Conservation (phyloP, 164 flowering plant genomes). For the Magnolia kwangsiensis region DNA sequence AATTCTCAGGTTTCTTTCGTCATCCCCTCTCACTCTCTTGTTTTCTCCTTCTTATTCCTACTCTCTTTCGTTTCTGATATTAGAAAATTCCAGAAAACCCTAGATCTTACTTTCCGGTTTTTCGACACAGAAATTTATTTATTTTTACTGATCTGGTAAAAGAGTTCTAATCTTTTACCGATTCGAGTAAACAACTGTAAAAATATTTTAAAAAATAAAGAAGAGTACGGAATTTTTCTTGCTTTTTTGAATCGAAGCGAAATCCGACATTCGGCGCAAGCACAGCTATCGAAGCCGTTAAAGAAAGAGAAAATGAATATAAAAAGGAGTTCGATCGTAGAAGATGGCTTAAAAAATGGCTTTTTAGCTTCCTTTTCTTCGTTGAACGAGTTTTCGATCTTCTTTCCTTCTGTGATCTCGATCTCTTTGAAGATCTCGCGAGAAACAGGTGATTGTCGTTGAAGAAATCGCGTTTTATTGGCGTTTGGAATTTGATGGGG, state of each 20-base stretch:
- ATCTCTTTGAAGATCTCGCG: neutral
- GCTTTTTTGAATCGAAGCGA: neutral
- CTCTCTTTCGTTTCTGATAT: neutral
- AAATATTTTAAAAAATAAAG: neutral
- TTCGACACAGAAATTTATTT: neutral
- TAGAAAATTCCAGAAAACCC: neutral
- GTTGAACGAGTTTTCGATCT: neutral
- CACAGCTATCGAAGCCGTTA: neutral
- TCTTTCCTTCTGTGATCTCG: neutral
- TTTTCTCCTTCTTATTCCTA: too few species aligned
- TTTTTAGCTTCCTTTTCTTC: neutral
- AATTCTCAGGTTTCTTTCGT: neutral
- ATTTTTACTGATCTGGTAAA: neutral
- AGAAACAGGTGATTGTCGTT: neutral
- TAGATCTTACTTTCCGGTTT: neutral
- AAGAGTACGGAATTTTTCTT: too few species aligned
- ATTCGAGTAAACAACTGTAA: neutral
- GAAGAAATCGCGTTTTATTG: neutral
- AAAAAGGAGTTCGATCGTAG: neutral
- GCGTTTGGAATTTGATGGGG: neutral
- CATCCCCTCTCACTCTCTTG: too few species aligned
- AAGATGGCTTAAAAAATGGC: neutral
- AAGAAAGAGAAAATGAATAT: neutral
- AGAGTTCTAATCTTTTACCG: neutral
- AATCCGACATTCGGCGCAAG: slow-evolving; percentile 8